Conservation (phyloP, 2,329 filamentous ascomycete species). For the Neoscytalidium dimidiatum region DNA sequence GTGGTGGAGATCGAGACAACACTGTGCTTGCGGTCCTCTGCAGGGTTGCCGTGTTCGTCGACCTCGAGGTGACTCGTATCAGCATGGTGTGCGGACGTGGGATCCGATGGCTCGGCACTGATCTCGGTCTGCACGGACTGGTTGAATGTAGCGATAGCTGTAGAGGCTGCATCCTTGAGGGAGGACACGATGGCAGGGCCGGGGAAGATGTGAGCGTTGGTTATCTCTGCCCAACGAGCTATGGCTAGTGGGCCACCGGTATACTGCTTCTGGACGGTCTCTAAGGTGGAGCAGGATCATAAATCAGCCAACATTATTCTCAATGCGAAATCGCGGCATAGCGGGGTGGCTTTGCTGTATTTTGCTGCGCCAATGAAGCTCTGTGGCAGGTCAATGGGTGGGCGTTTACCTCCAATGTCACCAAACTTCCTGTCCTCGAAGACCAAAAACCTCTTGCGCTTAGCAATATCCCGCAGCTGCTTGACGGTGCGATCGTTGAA, state of each 20-base stretch:
- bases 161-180: constrained; percentile 50
- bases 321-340: neutral
- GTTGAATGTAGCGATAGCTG: constrained; percentile 51
- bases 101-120: constrained; percentile 37
- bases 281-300: constrained; percentile 30
- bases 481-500: constrained; percentile 58
- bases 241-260: constrained; percentile 53
- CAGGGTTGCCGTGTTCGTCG: constrained; percentile 24
- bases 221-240: constrained; percentile 54
- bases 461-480: constrained; percentile 49
- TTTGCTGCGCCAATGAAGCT: neutral
- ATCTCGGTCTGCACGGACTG: constrained; percentile 55
- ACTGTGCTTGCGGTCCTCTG: constrained; percentile 69
- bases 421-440: constrained; percentile 60
- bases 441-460: constrained; percentile 52
- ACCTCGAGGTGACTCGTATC: constrained; percentile 50
- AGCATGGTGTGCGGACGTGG: constrained; percentile 38
- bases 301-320: constrained; percentile 22
- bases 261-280: constrained; percentile 58
- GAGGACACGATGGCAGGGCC: constrained; percentile 55
- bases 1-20: constrained; percentile 78
- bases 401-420: constrained; percentile 54
- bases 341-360: neutral
- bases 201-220: constrained; percentile 56
- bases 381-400: constrained; percentile 18